A percentile compares a stretch with the other conserved stretches of the same genome.
Evolutionary conservation across 495 filamentous ascomycete species (phyloP).

Genomic region (Talaromyces nanjingensis): DNA sequence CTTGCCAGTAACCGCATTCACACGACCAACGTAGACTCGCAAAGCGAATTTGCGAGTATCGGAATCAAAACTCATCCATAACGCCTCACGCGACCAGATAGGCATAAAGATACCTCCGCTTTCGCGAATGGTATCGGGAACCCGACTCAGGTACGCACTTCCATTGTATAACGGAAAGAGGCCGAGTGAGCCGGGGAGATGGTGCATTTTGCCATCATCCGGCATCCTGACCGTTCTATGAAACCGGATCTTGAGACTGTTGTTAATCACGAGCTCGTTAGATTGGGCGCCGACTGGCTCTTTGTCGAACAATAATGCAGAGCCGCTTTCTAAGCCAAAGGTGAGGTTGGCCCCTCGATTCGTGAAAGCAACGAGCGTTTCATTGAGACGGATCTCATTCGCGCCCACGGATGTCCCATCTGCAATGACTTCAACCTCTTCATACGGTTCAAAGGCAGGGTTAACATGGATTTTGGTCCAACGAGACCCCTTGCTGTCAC

Average conservation of each 20-base stretch:
- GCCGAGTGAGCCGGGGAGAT: neutral
- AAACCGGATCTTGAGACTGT: neutral
- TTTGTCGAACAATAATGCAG: too few relatives aligned
- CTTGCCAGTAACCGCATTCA: neutral
- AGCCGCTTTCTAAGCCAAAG: neutral
- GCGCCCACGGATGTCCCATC: neutral
- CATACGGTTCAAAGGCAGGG: neutral
- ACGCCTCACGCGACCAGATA: neutral
- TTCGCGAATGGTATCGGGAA: neutral
- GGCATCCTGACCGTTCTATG: neutral
- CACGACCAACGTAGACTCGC: neutral
- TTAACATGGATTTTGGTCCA: too few relatives aligned
- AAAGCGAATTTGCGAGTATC: neutral
- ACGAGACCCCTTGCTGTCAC: too few relatives aligned
- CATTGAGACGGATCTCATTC: neutral
- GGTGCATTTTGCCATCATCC: neutral
- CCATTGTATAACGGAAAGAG: neutral
- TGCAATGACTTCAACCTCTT: neutral
- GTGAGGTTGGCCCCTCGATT: neutral
- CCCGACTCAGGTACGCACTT: neutral
- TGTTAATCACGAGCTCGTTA: neutral
- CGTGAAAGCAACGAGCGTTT: neutral
- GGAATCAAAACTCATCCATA: neutral
- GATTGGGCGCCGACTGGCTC: too few relatives aligned
- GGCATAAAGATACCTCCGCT: neutral